These are phyloP conservation scores for Trichoderma sp. DNA, from an alignment of 2,329 filamentous ascomycete species.

Conservation along the genomic window DNA sequence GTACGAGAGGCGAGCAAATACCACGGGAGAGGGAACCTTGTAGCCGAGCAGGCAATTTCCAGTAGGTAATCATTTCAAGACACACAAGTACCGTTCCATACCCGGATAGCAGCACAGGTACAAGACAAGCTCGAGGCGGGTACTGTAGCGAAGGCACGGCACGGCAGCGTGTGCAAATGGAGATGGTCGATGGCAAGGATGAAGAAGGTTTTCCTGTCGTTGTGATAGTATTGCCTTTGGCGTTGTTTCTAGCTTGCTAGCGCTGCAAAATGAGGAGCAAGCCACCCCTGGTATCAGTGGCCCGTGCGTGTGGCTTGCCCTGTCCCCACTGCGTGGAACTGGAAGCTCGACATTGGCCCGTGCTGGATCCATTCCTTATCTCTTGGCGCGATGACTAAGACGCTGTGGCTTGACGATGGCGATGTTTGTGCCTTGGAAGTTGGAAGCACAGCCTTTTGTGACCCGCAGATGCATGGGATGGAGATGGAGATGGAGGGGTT, in stretches of 20 bases:
- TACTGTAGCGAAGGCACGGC: neutral
- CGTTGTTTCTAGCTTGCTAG: neutral
- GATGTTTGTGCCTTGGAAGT: conserved; percentile 10
- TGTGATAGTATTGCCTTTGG: conserved; percentile 8
- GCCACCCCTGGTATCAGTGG: conserved; percentile 8
- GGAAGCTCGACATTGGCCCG: conserved; percentile 8
- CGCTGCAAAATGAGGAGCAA: neutral
- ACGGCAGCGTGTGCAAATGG: conserved; percentile 1
- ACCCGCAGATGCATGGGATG: neutral
- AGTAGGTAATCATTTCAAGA: neutral
- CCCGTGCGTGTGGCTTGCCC: conserved; percentile 17
- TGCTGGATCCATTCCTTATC: conserved; percentile 15
- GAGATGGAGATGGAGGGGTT: neutral
- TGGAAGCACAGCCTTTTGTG: conserved; percentile 8
- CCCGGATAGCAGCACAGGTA: neutral
- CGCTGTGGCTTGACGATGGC: conserved; percentile 17
- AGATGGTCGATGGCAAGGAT: conserved; percentile 11
- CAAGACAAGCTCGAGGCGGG: neutral
- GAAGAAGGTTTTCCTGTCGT: conserved; percentile 14
- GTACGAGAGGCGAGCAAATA: neutral
- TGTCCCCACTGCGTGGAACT: neutral
- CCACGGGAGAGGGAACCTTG: neutral
- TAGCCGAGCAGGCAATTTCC: conserved; percentile 1
- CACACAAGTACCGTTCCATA: neutral
- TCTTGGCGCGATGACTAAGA: conserved; percentile 19